These are phyloP conservation scores for Rubia occidens DNA, from an alignment of 305 asterid species.

Conservation along the genomic window DNA sequence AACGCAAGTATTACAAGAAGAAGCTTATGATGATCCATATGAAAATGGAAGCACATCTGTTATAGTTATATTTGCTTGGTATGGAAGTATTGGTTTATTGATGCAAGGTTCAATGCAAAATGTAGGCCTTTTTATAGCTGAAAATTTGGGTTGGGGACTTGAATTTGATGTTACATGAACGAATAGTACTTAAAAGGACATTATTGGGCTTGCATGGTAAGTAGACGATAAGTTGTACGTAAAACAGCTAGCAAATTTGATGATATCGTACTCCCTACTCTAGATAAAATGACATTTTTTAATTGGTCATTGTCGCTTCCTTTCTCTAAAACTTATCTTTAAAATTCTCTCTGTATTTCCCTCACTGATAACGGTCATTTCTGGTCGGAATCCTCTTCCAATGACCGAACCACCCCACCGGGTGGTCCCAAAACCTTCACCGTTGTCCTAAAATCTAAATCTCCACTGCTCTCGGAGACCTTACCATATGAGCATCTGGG, in stretches of 20 bases:
- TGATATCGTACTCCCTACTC: too few species aligned
- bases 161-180: background rate
- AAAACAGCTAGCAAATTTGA: background rate
- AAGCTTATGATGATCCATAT: conserved; percentile 10
- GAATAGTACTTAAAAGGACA: background rate
- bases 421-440: too few species aligned
- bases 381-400: too few species aligned
- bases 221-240: background rate
- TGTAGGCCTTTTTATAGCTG: conserved; percentile 6
- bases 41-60: background rate
- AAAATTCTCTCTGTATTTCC: too few species aligned
- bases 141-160: background rate
- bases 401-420: too few species aligned
- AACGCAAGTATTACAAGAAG: background rate
- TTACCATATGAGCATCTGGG: too few species aligned
- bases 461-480: too few species aligned
- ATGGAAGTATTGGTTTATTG: background rate
- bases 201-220: background rate
- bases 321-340: too few species aligned
- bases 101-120: background rate
- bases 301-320: too few species aligned
- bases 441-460: too few species aligned
- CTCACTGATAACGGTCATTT: too few species aligned
- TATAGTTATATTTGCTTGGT: background rate
- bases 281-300: too few species aligned